Evolutionary conservation across 257 asterid species (phyloP).

Genomic region (Paulownia fortunei): DNA sequence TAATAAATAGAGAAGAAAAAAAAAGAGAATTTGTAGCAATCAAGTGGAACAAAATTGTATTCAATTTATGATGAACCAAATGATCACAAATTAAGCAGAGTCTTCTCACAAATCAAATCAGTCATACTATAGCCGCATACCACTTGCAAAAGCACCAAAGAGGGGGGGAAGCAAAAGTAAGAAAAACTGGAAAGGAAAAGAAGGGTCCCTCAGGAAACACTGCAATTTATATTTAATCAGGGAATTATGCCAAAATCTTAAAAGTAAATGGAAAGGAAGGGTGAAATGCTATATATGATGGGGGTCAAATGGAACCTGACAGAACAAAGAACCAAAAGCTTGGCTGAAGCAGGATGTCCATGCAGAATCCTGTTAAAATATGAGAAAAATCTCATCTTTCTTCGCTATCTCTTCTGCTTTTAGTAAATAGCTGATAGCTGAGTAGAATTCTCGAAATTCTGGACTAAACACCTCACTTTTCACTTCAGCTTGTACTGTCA

Average conservation of each 20-base stretch:
- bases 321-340: slow-evolving; percentile 63
- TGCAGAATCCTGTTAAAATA: slow-evolving; percentile 50
- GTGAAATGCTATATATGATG: background rate
- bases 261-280: background rate
- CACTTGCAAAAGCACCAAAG: background rate
- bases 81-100: background rate
- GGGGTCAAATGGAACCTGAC: slow-evolving; percentile 55
- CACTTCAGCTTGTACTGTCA: background rate
- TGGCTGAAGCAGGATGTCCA: slow-evolving; percentile 51
- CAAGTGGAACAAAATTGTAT: background rate
- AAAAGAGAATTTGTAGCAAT: background rate
- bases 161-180: background rate
- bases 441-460: background rate
- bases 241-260: background rate
- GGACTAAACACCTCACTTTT: background rate
- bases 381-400: slow-evolving; percentile 72
- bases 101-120: background rate
- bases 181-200: background rate
- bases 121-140: background rate
- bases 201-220: background rate
- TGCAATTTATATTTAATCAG: background rate
- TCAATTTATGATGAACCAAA: background rate
- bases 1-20: background rate
- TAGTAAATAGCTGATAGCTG: background rate
- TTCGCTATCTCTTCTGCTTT: background rate